These are phyloP conservation scores for Cucumis melo DNA, from an alignment of 306 rosid genomes.

Conservation along the genomic window DNA sequence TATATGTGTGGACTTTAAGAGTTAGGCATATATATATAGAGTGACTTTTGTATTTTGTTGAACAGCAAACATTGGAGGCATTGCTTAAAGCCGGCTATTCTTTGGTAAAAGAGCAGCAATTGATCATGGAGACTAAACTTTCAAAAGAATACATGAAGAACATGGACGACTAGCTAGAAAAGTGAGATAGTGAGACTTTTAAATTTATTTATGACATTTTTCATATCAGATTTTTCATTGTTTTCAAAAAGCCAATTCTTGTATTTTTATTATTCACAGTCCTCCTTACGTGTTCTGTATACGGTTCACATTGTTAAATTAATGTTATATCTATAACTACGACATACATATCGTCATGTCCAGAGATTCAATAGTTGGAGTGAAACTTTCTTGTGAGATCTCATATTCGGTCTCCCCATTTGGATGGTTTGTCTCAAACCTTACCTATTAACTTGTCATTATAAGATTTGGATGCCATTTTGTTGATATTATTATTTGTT, in stretches of 20 bases:
- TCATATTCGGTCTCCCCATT: not conserved
- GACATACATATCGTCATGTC: not conserved
- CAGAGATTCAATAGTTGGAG: not conserved
- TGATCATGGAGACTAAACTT: constrained; percentile 78
- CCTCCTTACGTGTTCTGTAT: not conserved
- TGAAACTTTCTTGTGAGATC: not conserved
- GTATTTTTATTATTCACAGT: not conserved
- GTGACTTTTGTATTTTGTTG: constrained; percentile 23
- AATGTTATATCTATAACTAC: not conserved
- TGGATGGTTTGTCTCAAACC: not conserved
- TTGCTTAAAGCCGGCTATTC: constrained; percentile 76
- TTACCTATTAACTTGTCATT: not conserved
- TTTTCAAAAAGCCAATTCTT: not conserved
- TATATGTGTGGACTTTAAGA: not conserved
- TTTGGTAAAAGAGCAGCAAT: constrained; percentile 63
- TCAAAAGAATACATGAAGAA: constrained; percentile 97
- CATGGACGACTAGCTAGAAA: constrained; percentile 35
- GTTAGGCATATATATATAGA: not conserved
- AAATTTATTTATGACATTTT: not conserved
- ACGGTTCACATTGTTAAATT: not conserved
- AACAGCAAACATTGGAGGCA: constrained; percentile 78
- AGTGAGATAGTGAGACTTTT: not conserved
- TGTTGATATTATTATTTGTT: not conserved
- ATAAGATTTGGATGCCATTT: not conserved
- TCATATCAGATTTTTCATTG: not conserved